These are phyloP conservation scores for Tolypocladium sp. DNA, from an alignment of 2,329 filamentous ascomycete genomes.

Conservation along the genomic window DNA sequence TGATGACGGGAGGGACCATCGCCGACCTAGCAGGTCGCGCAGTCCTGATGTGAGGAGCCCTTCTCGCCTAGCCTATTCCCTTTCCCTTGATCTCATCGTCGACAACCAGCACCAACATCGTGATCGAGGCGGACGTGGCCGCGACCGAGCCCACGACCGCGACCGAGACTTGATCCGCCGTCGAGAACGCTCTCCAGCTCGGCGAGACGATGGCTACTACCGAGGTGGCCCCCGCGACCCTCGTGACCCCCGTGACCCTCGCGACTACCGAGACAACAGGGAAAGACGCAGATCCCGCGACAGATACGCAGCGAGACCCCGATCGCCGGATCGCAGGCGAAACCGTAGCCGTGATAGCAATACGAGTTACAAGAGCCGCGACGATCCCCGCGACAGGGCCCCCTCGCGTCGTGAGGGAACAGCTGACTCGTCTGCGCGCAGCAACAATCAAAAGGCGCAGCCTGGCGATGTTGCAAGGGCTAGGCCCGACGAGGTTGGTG, in stretches of 20 bases:
- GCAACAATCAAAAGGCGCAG: conserved; percentile 45
- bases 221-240: conserved; percentile 51
- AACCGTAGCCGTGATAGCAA: conserved; percentile 54
- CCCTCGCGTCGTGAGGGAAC: conserved; percentile 59
- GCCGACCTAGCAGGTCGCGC: conserved; percentile 51
- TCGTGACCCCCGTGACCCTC: conserved; percentile 28
- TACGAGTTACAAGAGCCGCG: conserved; percentile 61
- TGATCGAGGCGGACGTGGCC: conserved; percentile 36
- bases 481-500: conserved; percentile 49
- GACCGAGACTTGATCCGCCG: conserved; percentile 52
- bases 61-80: conserved; percentile 6
- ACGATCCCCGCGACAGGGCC: conserved; percentile 60
- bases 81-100: conserved; percentile 22
- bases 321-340: conserved; percentile 50
- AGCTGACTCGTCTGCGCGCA: conserved; percentile 59
- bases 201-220: conserved; percentile 56
- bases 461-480: conserved; percentile 36
- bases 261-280: conserved; percentile 17
- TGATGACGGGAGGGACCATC: conserved; percentile 39
- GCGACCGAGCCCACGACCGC: conserved; percentile 30
- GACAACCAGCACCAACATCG: conserved; percentile 47
- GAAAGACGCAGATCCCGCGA: conserved; percentile 60
- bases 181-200: conserved; percentile 61
- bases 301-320: conserved; percentile 47
- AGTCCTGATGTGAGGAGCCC: conserved; percentile 50